Conservation (phyloP, 176 grass and related monocot genomes). For the Coix lacrymajobi region DNA sequence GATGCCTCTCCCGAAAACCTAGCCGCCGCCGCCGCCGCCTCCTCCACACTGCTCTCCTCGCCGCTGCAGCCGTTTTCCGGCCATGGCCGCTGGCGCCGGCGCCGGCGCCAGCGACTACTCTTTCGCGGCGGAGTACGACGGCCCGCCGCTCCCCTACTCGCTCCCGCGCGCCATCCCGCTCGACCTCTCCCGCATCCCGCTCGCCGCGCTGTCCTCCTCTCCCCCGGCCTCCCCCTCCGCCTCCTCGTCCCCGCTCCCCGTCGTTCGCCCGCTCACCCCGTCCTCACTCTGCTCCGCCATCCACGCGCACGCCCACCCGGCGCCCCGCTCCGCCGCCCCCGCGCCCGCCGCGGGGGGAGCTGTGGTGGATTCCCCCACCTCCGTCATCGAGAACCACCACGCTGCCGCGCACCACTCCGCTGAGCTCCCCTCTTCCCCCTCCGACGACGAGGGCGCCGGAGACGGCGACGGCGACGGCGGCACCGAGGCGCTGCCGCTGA, state of each 20-base stretch:
- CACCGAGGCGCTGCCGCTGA: not conserved
- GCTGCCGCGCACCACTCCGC: conserved; percentile 63
- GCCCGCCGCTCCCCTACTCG: conserved; percentile 70
- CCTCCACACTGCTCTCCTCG: not conserved
- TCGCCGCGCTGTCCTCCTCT: conserved; percentile 50
- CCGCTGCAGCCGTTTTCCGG: not conserved
- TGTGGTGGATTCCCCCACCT: conserved; percentile 61
- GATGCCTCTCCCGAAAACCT: conserved; percentile 23
- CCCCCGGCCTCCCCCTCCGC: conserved; percentile 19
- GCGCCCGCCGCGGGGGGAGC: not conserved
- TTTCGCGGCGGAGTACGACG: conserved; percentile 89
- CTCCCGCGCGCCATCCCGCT: conserved; percentile 85
- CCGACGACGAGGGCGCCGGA: conserved; percentile 25
- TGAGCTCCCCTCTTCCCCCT: conserved; percentile 57
- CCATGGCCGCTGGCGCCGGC: not conserved
- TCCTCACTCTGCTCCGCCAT: conserved; percentile 40
- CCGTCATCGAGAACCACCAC: conserved; percentile 86
- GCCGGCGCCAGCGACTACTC: conserved; percentile 49
- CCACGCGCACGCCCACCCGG: conserved; percentile 14
- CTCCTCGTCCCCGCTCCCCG: conserved; percentile 42
- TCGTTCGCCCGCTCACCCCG: conserved; percentile 72
- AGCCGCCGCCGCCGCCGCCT: not conserved
- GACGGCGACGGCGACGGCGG: not conserved
- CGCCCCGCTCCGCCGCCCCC: not conserved
- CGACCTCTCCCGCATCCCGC: conserved; percentile 77